phyloP scores from a whole-genome alignment of 148 eudicot genomes.

The Camellia sinensis region DNA sequence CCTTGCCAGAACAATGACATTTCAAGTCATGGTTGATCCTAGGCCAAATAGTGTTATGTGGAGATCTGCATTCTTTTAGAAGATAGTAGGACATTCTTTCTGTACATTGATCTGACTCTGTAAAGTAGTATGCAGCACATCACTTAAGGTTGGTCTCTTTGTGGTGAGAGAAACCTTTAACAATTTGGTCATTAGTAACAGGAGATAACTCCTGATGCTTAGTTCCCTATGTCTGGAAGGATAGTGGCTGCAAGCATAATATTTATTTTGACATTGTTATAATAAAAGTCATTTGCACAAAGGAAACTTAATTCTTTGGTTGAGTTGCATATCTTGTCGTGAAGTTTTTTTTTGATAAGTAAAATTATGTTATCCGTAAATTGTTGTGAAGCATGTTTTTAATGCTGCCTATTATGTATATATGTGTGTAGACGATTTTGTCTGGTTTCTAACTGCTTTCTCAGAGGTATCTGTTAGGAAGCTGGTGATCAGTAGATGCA shows the following conservation, averaged over 20 bases:
- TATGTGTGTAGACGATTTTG: neutral
- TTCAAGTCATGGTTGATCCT: neutral
- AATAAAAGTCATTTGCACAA: neutral
- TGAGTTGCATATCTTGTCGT: neutral
- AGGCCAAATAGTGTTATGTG: neutral
- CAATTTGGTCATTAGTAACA: neutral
- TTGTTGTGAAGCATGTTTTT: neutral
- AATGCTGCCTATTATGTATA: neutral
- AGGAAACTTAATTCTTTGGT: neutral
- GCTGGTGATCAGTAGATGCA: neutral
- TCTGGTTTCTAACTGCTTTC: neutral
- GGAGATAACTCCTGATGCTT: neutral
- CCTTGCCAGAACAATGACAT: neutral
- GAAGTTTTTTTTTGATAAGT: neutral
- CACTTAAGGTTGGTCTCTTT: slow-evolving; percentile 6
- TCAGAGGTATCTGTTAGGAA: neutral
- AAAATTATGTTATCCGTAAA: neutral
- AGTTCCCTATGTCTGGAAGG: neutral
- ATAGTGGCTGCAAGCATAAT: neutral
- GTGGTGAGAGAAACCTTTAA: neutral
- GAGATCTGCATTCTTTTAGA: neutral
- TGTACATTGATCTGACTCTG: slow-evolving; percentile 4
- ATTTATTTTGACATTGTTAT: neutral
- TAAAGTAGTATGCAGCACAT: neutral
- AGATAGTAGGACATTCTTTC: neutral